Evolutionary conservation across 2,329 filamentous ascomycete species (phyloP).

Genomic region (Claviceps sp.): DNA sequence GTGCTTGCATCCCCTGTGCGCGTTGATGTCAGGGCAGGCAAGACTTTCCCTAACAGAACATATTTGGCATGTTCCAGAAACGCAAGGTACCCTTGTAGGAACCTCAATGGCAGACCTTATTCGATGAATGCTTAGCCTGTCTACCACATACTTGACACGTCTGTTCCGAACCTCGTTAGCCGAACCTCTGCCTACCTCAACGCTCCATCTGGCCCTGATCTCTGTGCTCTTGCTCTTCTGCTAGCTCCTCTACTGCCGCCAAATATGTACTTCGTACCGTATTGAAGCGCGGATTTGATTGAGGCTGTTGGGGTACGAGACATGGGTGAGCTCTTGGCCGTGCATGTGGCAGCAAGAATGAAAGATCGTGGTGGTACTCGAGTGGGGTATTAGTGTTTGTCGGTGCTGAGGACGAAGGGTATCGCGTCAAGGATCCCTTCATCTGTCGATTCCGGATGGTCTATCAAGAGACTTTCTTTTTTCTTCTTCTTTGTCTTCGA

Average conservation of each 20-base stretch:
- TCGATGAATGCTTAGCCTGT: not conserved
- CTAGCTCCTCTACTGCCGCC: not conserved
- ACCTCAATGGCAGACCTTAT: not conserved
- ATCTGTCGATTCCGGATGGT: not conserved
- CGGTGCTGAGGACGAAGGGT: not conserved
- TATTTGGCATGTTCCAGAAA: not conserved
- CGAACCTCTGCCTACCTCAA: not conserved
- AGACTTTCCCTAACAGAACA: not conserved
- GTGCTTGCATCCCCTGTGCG: not conserved
- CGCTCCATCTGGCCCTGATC: not conserved
- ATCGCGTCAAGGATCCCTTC: not conserved
- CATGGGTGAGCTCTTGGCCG: not conserved
- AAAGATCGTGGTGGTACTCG: not conserved
- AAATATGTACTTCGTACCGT: not conserved
- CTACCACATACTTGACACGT: not conserved
- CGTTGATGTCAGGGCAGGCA: not conserved
- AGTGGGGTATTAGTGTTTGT: not conserved
- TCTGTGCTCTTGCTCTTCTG: not conserved
- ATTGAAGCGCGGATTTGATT: not conserved
- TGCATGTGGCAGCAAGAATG: not conserved
- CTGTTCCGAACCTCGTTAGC: no score
- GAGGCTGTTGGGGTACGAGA: not conserved
- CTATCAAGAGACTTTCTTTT: not conserved
- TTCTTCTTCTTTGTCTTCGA: not conserved
- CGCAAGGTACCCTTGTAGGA: not conserved